phyloP scores from a whole-genome alignment of 106 monocot genomes.

The Amphibolis antarctica region DNA sequence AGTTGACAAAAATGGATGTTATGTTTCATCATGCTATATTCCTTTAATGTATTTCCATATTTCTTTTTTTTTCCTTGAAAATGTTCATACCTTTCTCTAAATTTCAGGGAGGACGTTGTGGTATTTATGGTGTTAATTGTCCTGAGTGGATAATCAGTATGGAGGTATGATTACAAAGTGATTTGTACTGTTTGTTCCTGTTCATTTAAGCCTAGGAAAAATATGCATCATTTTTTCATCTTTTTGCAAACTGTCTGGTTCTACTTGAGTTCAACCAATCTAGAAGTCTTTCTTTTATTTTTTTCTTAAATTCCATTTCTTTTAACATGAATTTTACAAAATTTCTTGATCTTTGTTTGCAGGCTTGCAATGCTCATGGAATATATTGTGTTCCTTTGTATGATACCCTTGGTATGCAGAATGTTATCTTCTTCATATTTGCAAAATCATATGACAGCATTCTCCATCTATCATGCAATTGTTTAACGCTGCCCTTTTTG shows the following conservation, averaged over 20 bases:
- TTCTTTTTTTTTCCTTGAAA: neutral
- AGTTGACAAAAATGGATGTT: too few species aligned
- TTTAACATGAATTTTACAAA: neutral
- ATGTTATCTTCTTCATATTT: neutral
- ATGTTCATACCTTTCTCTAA: neutral
- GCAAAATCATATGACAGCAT: neutral
- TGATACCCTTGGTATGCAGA: conserved; percentile 73
- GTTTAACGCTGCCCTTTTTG: too few species aligned
- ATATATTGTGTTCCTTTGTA: conserved; percentile 92
- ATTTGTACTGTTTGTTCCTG: neutral
- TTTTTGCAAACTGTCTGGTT: neutral
- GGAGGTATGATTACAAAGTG: conserved; percentile 37
- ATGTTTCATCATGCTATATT: too few species aligned
- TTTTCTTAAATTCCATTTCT: neutral
- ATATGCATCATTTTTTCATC: neutral
- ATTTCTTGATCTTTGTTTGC: conserved; percentile 7
- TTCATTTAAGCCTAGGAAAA: neutral
- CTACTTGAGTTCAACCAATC: neutral
- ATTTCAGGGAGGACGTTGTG: conserved; percentile 51
- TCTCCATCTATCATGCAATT: neutral
- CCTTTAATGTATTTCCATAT: too few species aligned
- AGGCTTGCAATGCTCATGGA: conserved; percentile 99
- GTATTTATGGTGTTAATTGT: conserved; percentile 72
- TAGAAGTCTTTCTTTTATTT: neutral
- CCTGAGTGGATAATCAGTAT: conserved; percentile 85